Conservation (phyloP, 495 filamentous ascomycete genomes). For the Neurospora sp. region DNA sequence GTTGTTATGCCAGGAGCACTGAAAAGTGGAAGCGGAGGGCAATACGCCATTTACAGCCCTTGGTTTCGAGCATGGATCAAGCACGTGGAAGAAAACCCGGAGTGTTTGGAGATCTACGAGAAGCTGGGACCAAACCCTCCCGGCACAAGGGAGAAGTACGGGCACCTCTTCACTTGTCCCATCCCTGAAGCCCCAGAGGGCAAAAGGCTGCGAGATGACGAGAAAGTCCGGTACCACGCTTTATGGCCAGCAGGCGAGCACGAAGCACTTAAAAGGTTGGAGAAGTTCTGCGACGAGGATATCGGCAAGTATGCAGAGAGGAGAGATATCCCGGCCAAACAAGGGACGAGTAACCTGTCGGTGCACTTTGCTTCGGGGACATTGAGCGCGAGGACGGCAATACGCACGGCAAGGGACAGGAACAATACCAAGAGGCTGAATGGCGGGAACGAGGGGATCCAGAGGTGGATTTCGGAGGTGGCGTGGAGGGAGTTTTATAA, state of each 20-base stretch:
- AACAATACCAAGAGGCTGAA: conserved; percentile 65
- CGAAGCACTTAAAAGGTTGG: conserved; percentile 55
- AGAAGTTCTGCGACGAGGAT: conserved; percentile 60
- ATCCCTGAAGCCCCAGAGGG: conserved; percentile 57
- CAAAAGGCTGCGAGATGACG: conserved; percentile 52
- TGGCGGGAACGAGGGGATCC: conserved; percentile 55
- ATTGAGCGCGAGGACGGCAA: conserved; percentile 65
- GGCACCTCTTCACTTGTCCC: conserved; percentile 48
- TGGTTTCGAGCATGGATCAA: conserved; percentile 73
- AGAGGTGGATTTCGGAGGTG: conserved; percentile 75
- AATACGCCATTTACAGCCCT: conserved; percentile 76
- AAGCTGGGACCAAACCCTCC: conserved; percentile 47
- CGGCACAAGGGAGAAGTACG: conserved; percentile 26
- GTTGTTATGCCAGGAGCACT: conserved; percentile 66
- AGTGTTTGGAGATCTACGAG: conserved; percentile 50
- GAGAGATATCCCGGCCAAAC: conserved; percentile 49
- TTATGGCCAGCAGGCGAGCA: conserved; percentile 77
- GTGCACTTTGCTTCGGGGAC: conserved; percentile 72
- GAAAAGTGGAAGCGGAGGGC: conserved; percentile 52
- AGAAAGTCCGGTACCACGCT: conserved; percentile 35
- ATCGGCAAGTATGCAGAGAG: conserved; percentile 48
- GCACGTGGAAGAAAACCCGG: conserved; percentile 56
- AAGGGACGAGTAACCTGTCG: conserved; percentile 62
- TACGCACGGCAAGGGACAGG: conserved; percentile 51
- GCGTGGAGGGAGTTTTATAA: conserved; percentile 93